phyloP scores from a whole-genome alignment of 1,284 basidiomycete species.

The Fomitiporia mediterranea region DNA sequence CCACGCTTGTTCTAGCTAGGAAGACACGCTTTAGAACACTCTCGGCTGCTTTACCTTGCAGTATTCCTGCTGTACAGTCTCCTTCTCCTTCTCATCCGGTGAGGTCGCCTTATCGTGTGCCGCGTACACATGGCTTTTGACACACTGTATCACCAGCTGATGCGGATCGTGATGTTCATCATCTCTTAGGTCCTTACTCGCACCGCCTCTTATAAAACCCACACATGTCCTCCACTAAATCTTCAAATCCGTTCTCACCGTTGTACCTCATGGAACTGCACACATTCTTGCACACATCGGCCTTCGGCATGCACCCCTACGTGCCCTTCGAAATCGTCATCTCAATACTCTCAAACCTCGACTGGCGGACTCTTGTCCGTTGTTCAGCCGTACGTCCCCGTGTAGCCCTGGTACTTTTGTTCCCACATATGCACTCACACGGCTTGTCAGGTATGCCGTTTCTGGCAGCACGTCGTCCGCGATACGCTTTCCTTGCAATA shows the following conservation, averaged over 20 bases:
- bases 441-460: constrained; percentile 37
- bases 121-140: background rate
- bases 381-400: constrained; percentile 25
- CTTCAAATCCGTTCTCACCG: background rate
- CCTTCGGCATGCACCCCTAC: constrained; percentile 15
- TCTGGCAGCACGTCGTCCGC: constrained; percentile 32
- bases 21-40: too few species aligned
- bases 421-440: background rate
- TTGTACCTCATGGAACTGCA: background rate
- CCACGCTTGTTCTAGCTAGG: background rate
- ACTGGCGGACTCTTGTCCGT: constrained; percentile 23
- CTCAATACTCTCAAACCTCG: constrained; percentile 26
- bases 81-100: background rate
- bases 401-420: background rate
- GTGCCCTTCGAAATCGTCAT: constrained; percentile 28
- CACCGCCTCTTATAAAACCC: background rate
- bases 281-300: background rate
- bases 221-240: background rate
- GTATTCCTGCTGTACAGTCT: too few species aligned
- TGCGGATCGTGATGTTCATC: background rate
- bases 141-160: background rate
- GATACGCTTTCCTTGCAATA: constrained; percentile 42
- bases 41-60: too few species aligned
- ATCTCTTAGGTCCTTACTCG: background rate
- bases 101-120: background rate